phyloP scores from a whole-genome alignment of 352 stramenopile genomes.

The Globisporangium barbulae region DNA sequence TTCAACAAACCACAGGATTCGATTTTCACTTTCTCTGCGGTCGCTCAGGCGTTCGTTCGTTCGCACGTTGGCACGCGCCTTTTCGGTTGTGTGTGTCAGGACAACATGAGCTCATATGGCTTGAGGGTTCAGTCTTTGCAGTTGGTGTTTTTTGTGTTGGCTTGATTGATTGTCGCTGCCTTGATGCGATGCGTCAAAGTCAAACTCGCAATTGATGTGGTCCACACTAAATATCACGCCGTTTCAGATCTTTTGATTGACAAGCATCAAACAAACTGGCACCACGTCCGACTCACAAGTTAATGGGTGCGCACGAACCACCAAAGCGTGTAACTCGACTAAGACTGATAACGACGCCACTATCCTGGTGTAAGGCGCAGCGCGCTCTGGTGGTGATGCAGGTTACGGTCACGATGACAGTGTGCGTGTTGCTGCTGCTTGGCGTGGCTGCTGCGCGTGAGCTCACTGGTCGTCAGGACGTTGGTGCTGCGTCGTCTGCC shows the following conservation, averaged over 20 bases:
- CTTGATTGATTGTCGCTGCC: neutral
- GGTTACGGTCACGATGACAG: neutral
- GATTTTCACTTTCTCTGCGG: neutral
- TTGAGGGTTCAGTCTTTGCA: neutral
- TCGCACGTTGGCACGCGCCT: conserved; percentile 1
- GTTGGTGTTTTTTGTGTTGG: neutral
- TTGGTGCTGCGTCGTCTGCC: neutral
- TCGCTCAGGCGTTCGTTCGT: neutral
- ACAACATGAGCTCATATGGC: neutral
- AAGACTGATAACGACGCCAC: too few species aligned
- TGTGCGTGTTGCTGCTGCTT: neutral
- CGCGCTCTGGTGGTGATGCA: neutral
- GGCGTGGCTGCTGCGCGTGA: neutral
- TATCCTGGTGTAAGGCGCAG: neutral
- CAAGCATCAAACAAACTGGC: neutral
- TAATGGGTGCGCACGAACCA: neutral
- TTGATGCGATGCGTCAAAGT: too few species aligned
- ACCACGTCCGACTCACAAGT: neutral
- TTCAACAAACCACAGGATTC: neutral
- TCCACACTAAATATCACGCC: conserved; percentile 3
- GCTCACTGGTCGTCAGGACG: neutral
- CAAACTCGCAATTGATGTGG: neutral
- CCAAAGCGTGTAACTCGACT: neutral
- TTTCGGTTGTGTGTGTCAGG: neutral
- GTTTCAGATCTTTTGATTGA: conserved; percentile 3